These are phyloP conservation scores for Passalora sequoiae DNA, from an alignment of 2,329 filamentous ascomycete genomes.

Conservation along the genomic window DNA sequence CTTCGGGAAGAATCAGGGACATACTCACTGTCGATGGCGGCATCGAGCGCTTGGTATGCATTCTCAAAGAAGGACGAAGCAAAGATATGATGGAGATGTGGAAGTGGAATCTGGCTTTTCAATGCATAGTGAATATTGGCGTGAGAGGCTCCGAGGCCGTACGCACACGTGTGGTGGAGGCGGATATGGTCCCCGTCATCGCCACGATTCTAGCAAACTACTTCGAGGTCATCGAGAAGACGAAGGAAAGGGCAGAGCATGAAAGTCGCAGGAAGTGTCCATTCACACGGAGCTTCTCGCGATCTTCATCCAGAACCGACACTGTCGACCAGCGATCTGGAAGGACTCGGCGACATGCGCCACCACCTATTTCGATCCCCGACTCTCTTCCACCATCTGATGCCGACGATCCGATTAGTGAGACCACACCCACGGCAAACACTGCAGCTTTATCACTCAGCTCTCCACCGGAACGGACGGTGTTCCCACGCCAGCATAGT, in stretches of 20 bases:
- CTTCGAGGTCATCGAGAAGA: constrained; percentile 90
- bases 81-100: constrained; percentile 99
- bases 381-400: constrained; percentile 45
- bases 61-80: constrained; percentile 93
- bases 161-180: constrained; percentile 90
- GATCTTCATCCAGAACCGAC: constrained; percentile 34
- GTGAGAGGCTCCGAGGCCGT: constrained; percentile 92
- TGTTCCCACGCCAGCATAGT: constrained; percentile 54
- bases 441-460: constrained; percentile 57
- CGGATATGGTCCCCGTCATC: constrained; percentile 98
- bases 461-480: constrained; percentile 66
- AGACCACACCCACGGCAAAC: constrained; percentile 54
- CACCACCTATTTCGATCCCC: constrained; percentile 79
- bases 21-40: constrained; percentile 98
- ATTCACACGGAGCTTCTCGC: constrained; percentile 34
- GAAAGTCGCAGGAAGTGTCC: constrained; percentile 61
- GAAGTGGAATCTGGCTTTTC: constrained; percentile 99
- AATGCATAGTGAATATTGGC: constrained; percentile 98
- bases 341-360: constrained; percentile 64
- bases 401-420: constrained; percentile 50
- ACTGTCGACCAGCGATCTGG: constrained; percentile 39
- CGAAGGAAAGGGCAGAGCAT: constrained; percentile 75
- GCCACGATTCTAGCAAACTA: constrained; percentile 98
- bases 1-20: constrained; percentile 92
- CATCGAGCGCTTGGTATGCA: constrained; percentile 92